Conservation (phyloP, 345 rosid species). For the Rhizophora mangle region DNA sequence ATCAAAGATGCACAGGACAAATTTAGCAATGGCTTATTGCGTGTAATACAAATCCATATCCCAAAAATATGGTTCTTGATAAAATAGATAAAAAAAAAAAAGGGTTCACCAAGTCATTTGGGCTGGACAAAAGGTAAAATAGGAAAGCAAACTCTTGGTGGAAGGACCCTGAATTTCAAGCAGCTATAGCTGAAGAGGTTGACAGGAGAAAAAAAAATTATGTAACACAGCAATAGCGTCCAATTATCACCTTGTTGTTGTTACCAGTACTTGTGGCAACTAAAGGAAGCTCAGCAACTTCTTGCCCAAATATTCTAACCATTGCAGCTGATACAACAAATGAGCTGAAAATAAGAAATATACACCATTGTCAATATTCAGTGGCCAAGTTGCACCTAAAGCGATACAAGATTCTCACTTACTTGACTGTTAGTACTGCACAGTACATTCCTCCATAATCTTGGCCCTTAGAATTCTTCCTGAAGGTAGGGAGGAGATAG, state of each 20-base stretch:
- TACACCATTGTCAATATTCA: neutral
- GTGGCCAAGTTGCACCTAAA: neutral
- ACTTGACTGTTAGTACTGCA: slow-evolving; percentile 75
- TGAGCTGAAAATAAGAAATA: slow-evolving; percentile 45
- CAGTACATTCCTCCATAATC: slow-evolving; percentile 90
- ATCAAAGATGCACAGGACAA: neutral
- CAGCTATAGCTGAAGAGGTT: neutral
- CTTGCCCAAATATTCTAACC: slow-evolving; percentile 70
- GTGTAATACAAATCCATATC: neutral
- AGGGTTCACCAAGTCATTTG: too few relatives aligned
- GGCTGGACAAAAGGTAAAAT: too few relatives aligned
- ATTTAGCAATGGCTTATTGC: neutral
- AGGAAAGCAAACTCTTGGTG: too few relatives aligned
- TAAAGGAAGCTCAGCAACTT: slow-evolving; percentile 86
- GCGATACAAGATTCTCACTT: slow-evolving; percentile 23
- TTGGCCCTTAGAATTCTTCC: slow-evolving; percentile 62
- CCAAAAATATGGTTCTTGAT: too few relatives aligned
- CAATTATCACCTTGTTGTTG: slow-evolving; percentile 61
- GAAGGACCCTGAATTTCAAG: too few relatives aligned
- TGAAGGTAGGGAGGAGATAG: slow-evolving; percentile 14
- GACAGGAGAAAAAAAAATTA: neutral
- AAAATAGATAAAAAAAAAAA: too few relatives aligned
- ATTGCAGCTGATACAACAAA: slow-evolving; percentile 77
- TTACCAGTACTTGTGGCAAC: slow-evolving; percentile 70
- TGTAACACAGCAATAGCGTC: neutral